Base-by-base conservation (phyloP, 1,284 basidiomycete genomes). In the Leccinum subfulvum region DNA sequence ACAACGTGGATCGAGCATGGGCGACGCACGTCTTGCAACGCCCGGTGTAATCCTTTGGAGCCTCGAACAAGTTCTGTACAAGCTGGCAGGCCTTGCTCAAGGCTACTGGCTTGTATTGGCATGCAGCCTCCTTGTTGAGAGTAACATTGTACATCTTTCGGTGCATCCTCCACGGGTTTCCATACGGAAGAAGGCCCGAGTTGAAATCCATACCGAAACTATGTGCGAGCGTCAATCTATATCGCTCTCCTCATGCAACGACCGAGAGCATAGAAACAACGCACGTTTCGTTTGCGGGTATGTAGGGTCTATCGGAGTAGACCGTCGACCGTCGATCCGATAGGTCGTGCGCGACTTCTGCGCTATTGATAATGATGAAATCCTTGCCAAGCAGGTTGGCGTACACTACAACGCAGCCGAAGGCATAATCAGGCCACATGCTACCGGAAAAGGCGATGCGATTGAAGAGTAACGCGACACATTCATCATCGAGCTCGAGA, bases 401-500 rank as follows among this genome's bases (percentile, higher is more conserved):
- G 54, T 77, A 74, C 37, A 81, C 64, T 8, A 82, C n/a, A n/a
- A n/a, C n/a, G n/a, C n/a, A n/a, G n/a, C n/a, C n/a, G n/a, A n/a
- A n/a, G n/a, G n/a, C n/a, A n/a, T n/a, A n/a, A n/a, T n/a, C n/a
- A n/a, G n/a, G n/a, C n/a, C n/a, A n/a, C n/a, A n/a, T n/a, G n/a
- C n/a, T n/a, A n/a, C n/a, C n/a, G n/a, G n/a, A n/a, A n/a, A n/a
- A n/a, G n/a, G n/a, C n/a, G n/a, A n/a, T n/a, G n/a, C n/a, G n/a
- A n/a, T n/a, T n/a, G n/a, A n/a, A n/a, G n/a, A n/a, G n/a, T n/a
- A n/a, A n/a, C n/a, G n/a, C n/a, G n/a, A n/a, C n/a, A n/a, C n/a
- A n/a, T n/a, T n/a, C 85, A 64, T 87, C 82, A 1, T 85, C 88
- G 57, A 89, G 80, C 44, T 68, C 70, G 39, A 91, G 73, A 70